Conservation (phyloP, 148 eudicot species). For the Drosera capensis region DNA sequence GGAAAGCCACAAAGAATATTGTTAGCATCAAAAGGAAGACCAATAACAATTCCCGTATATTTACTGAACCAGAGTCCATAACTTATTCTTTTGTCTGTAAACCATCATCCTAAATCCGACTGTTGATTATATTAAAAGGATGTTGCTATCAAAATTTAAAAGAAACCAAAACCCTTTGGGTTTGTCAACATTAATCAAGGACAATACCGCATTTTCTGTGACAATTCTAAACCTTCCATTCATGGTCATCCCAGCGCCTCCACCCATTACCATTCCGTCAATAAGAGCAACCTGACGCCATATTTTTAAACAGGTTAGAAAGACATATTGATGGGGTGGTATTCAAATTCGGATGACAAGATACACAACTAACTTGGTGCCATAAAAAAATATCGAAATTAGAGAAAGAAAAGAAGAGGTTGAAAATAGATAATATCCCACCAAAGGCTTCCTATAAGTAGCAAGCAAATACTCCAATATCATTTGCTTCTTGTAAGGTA, state of each 20-base stretch:
- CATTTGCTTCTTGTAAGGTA: slow-evolving; percentile 15
- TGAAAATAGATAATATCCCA: not conserved
- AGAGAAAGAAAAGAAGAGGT: not conserved
- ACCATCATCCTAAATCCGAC: too few species aligned
- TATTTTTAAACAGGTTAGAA: not conserved
- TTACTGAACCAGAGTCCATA: too few species aligned
- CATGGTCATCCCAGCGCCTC: slow-evolving; percentile 19
- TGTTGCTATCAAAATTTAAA: not conserved
- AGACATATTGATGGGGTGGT: not conserved
- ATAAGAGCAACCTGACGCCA: slow-evolving; percentile 9
- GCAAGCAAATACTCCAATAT: slow-evolving; percentile 18
- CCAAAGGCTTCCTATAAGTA: slow-evolving; percentile 13
- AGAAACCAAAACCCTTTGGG: not conserved
- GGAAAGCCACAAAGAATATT: too few species aligned
- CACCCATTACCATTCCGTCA: slow-evolving; percentile 16
- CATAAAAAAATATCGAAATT: not conserved
- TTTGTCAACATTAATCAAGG: not conserved
- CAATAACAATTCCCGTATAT: too few species aligned
- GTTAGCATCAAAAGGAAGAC: too few species aligned
- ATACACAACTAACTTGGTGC: too few species aligned
- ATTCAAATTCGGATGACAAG: too few species aligned
- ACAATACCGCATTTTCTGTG: slow-evolving; percentile 13
- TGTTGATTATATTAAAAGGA: too few species aligned
- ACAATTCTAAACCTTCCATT: slow-evolving; percentile 11
- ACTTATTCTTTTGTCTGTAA: too few species aligned